Percentiles rank a stretch among this genome's conserved stretches.
Evolutionary conservation across 768 basidiomycete genomes (phyloP).

Genomic region (Hericium rajendrae): DNA sequence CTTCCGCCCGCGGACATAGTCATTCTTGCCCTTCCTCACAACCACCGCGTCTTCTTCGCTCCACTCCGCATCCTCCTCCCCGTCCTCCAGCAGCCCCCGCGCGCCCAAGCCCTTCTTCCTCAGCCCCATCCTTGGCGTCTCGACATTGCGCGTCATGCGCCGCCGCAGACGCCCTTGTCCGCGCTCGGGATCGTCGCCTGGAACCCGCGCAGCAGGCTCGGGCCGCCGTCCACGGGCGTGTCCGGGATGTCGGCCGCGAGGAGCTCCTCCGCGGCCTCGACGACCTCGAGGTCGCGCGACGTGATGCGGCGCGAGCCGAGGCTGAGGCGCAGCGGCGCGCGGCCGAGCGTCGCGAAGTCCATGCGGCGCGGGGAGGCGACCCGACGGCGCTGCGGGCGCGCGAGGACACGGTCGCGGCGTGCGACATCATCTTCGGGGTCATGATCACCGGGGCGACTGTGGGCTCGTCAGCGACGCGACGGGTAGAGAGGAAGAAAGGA

Average conservation of each 20-base stretch:
- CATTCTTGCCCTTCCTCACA: constrained; percentile 32
- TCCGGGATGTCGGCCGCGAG: constrained; percentile 67
- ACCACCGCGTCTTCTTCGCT: constrained; percentile 73
- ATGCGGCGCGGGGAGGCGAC: constrained; percentile 30
- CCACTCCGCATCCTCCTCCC: constrained; percentile 43
- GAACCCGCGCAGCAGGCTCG: constrained; percentile 84
- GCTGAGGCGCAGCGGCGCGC: constrained; percentile 64
- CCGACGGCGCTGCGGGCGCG: constrained; percentile 28
- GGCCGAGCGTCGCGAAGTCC: constrained; percentile 72
- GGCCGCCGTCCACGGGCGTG: constrained; percentile 48
- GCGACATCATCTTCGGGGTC: constrained; percentile 76
- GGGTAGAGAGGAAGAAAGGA: constrained; percentile 2
- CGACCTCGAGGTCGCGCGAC: constrained; percentile 75
- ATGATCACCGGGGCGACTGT: constrained; percentile 82
- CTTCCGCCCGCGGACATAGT: constrained; percentile 23
- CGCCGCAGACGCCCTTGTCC: constrained; percentile 65
- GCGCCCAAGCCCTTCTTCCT: constrained; percentile 74
- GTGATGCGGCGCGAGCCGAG: constrained; percentile 61
- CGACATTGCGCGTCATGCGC: constrained; percentile 71
- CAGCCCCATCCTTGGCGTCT: constrained; percentile 65
- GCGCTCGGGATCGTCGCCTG: constrained; percentile 92
- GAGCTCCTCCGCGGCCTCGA: constrained; percentile 73
- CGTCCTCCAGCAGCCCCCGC: constrained; percentile 58
- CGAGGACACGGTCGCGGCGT: constrained; percentile 59
- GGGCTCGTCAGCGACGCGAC: constrained; percentile 1